phyloP scores from a whole-genome alignment of 148 eudicot species.

The Nyssa sinensis region DNA sequence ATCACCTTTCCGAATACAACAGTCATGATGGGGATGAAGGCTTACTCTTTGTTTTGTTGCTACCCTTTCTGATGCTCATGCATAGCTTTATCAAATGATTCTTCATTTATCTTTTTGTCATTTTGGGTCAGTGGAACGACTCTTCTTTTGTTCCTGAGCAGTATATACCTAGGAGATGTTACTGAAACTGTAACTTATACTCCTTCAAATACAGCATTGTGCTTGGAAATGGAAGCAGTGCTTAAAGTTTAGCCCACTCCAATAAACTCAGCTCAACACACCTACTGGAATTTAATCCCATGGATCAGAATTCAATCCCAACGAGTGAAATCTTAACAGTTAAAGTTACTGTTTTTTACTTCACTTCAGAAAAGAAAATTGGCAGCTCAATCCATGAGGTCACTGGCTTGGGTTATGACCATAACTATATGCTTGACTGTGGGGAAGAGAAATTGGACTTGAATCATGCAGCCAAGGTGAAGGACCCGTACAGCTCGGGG shows the following conservation, averaged over 20 bases:
- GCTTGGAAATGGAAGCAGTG: slow-evolving; percentile 98
- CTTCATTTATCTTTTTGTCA: no score
- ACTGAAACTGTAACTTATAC: slow-evolving; percentile 79
- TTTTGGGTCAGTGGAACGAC: no score
- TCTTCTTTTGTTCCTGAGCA: no score
- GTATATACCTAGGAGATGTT: slow-evolving; percentile 90
- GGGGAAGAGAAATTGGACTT: slow-evolving; percentile 75
- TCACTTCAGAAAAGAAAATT: slow-evolving; percentile 74
- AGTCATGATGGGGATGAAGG: slow-evolving; percentile 94
- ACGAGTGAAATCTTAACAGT: slow-evolving; percentile 77
- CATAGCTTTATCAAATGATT: no score
- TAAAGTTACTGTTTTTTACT: slow-evolving; percentile 80
- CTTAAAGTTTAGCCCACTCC: slow-evolving; percentile 83
- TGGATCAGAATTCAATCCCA: slow-evolving; percentile 66
- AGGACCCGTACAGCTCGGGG: slow-evolving; percentile 68
- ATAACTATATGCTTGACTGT: slow-evolving; percentile 82
- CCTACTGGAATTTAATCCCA: slow-evolving; percentile 91
- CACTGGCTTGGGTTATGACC: slow-evolving; percentile 94
- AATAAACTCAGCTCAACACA: slow-evolving; percentile 86
- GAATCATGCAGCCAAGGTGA: slow-evolving; percentile 74
- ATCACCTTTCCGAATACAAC: slow-evolving; percentile 80
- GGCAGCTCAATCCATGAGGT: slow-evolving; percentile 64
- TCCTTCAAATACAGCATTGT: slow-evolving; percentile 69
- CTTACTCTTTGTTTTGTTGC: slow-evolving; percentile 7
- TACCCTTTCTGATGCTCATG: not conserved